These are phyloP conservation scores for Paramarasmius palmivorus DNA, from an alignment of 1,284 basidiomycete genomes.

Conservation along the genomic window DNA sequence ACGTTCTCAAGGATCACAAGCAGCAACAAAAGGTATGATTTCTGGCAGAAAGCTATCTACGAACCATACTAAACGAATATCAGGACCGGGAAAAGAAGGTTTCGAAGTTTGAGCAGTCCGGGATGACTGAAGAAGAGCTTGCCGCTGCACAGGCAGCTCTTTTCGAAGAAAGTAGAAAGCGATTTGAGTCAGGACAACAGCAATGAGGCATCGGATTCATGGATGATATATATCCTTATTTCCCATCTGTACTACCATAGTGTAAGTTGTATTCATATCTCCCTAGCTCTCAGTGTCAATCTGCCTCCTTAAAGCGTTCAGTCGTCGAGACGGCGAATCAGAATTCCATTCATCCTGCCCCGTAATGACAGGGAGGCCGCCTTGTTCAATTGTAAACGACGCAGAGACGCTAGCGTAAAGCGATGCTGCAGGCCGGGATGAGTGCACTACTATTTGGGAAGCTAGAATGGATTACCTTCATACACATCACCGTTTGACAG, in stretches of 20 bases:
- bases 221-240: constrained; percentile 14
- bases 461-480: constrained; percentile 55
- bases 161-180: constrained; percentile 86
- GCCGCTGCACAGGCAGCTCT: constrained; percentile 86
- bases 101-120: constrained; percentile 87
- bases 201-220: constrained; percentile 24
- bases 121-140: constrained; percentile 90
- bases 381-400: constrained; percentile 83
- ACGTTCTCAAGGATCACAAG: constrained; percentile 93
- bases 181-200: constrained; percentile 62
- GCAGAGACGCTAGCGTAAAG: constrained; percentile 79
- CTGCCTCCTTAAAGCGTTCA: constrained; percentile 42
- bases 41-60: constrained; percentile 18
- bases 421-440: constrained; percentile 46
- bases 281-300: not conserved
- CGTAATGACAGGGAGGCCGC: constrained; percentile 61
- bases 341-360: constrained; percentile 64
- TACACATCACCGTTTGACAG: constrained; percentile 58
- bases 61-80: constrained; percentile 5
- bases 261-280: constrained; percentile 1
- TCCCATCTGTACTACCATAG: not conserved
- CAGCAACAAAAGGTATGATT: constrained; percentile 84
- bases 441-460: too few species aligned
- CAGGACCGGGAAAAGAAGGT: constrained; percentile 87
- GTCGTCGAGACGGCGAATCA: constrained; percentile 56